Evolutionary conservation across 192 early-diverging fungal species (phyloP).

Genomic region (Allomyces javanicus): DNA sequence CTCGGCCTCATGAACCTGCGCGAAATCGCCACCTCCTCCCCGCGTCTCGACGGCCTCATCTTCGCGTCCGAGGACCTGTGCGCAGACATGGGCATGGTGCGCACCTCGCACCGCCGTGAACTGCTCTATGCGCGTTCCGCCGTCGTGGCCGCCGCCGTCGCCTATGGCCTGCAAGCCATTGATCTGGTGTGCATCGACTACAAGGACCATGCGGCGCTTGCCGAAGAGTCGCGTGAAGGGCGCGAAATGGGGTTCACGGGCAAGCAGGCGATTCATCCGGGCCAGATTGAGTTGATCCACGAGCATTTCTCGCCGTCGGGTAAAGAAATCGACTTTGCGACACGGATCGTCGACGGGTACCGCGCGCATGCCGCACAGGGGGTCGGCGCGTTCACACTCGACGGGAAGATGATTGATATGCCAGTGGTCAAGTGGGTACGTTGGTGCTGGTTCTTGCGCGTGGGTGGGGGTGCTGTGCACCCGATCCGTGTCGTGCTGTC

Average conservation of each 20-base stretch:
- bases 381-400: conserved; percentile 72
- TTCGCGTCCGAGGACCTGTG: conserved; percentile 94
- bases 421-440: conserved; percentile 62
- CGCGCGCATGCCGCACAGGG: conserved; percentile 42
- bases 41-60: conserved; percentile 52
- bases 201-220: conserved; percentile 37
- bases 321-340: conserved; percentile 42
- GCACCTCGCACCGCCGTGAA: conserved; percentile 50
- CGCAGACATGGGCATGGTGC: conserved; percentile 62
- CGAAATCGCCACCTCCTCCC: conserved; percentile 55
- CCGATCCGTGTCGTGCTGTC: too few relatives aligned
- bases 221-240: conserved; percentile 68
- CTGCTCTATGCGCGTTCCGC: conserved; percentile 60
- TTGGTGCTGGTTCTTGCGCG: neutral
- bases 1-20: conserved; percentile 66
- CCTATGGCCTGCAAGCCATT: conserved; percentile 74
- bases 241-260: conserved; percentile 84
- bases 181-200: conserved; percentile 89
- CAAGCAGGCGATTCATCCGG: conserved; percentile 90
- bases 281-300: conserved; percentile 70
- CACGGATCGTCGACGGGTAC: conserved; percentile 49
- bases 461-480: too few relatives aligned
- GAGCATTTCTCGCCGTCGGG: conserved; percentile 47
- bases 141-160: conserved; percentile 60
- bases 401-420: conserved; percentile 75